phyloP scores from a whole-genome alignment of 257 asterid species.

The Striga asiatica region DNA sequence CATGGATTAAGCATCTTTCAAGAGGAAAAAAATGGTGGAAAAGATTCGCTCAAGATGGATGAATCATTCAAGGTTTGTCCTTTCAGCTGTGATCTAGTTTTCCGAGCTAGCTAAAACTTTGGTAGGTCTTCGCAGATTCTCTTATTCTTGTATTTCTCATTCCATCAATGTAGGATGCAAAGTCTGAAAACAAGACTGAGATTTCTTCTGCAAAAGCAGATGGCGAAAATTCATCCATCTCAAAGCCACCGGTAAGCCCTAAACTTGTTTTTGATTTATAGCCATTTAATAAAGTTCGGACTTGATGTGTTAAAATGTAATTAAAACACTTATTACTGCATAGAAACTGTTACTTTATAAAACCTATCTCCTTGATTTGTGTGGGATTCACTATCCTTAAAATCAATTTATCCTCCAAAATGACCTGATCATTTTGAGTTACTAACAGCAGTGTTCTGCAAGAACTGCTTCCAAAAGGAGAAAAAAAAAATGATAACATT shows the following conservation, averaged over 20 bases:
- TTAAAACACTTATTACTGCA: neutral
- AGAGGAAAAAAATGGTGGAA: conserved; percentile 50
- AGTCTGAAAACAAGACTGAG: conserved; percentile 41
- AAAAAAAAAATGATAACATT: too few relatives aligned
- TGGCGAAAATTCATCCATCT: conserved; percentile 35
- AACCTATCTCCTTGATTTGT: neutral
- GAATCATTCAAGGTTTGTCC: conserved; percentile 53
- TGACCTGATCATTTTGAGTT: neutral
- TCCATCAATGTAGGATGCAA: conserved; percentile 24
- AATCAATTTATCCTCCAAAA: neutral
- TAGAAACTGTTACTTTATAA: neutral
- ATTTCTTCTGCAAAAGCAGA: conserved; percentile 39
- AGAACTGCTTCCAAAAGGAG: too few relatives aligned
- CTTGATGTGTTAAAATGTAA: neutral
- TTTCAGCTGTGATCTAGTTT: conserved; percentile 12
- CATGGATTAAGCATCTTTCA: conserved; percentile 79
- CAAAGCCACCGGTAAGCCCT: conserved; percentile 53
- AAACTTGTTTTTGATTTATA: neutral
- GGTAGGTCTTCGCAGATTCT: neutral
- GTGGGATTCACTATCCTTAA: neutral
- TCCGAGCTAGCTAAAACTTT: neutral
- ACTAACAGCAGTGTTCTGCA: too few relatives aligned
- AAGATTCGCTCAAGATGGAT: conserved; percentile 53
- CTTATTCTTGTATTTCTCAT: conserved; percentile 3
- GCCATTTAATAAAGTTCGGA: neutral